Conservation (phyloP, 345 rosid species). For the Rhizophora apiculata region DNA sequence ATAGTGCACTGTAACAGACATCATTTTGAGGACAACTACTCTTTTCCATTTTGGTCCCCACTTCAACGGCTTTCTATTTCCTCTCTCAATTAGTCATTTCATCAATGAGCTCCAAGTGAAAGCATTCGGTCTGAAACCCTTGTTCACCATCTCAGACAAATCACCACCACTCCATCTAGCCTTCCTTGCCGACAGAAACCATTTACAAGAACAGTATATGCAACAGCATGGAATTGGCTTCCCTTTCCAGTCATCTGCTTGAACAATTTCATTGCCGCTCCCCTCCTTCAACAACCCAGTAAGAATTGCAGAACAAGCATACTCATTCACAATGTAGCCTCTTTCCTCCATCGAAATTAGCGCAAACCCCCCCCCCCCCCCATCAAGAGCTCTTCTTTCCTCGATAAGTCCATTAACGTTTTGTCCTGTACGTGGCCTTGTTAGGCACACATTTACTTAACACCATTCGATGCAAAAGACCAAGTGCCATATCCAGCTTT, state of each 20-base stretch:
- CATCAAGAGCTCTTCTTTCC: no score
- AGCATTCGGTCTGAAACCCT: conserved; percentile 66
- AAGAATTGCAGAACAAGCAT: no score
- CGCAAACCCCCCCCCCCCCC: no score
- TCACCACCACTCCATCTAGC: conserved; percentile 54
- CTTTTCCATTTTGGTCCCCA: conserved; percentile 66
- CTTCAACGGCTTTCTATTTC: conserved; percentile 58
- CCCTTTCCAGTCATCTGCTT: conserved; percentile 54
- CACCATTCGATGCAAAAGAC: no score
- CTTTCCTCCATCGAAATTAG: no score
- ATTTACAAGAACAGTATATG: conserved; percentile 67
- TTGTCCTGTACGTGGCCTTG: no score
- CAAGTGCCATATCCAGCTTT: no score
- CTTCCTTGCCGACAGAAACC: conserved; percentile 73
- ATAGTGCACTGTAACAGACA: conserved; percentile 68
- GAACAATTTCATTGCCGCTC: conserved; percentile 67
- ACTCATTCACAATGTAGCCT: no score
- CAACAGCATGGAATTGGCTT: conserved; percentile 48
- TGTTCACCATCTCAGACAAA: conserved; percentile 53
- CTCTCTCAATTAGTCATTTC: conserved; percentile 65
- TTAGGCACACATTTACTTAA: no score
- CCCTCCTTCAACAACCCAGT: no score
- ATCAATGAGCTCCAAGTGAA: conserved; percentile 83
- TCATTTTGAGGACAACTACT: conserved; percentile 35
- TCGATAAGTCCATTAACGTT: no score